phyloP scores from a whole-genome alignment of 2,329 filamentous ascomycete species.

The Colletotrichum sojae region DNA sequence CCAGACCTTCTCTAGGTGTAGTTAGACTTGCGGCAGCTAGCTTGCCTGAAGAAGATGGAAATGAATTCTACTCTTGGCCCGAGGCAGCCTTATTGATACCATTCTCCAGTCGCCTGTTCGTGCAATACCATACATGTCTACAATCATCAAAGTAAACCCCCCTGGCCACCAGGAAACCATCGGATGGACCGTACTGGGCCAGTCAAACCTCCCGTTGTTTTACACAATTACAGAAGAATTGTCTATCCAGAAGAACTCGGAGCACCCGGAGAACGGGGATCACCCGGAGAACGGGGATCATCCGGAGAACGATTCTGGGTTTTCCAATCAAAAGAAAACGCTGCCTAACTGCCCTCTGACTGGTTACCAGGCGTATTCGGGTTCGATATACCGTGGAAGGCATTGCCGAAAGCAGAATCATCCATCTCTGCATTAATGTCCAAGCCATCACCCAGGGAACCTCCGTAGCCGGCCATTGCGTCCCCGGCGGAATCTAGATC shows the following conservation, averaged over 20 bases:
- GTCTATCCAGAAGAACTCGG: neutral
- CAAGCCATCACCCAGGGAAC: constrained; percentile 68
- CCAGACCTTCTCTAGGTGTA: no score
- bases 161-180: neutral
- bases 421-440: constrained; percentile 78
- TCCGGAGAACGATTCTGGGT: no score
- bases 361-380: constrained; percentile 52
- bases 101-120: constrained; percentile 16
- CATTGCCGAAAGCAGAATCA: constrained; percentile 87
- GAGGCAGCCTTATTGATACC: neutral
- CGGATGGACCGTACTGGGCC: neutral
- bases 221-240: constrained; percentile 13
- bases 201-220: neutral
- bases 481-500: constrained; percentile 81
- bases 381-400: constrained; percentile 76
- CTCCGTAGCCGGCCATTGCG: constrained; percentile 73
- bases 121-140: constrained; percentile 21
- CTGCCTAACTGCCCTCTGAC: constrained; percentile 29
- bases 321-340: no score
- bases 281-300: no score
- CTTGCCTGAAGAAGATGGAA: neutral
- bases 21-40: no score
- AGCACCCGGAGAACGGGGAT: neutral
- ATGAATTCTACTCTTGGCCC: neutral
- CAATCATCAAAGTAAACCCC: constrained; percentile 3